Base-by-base conservation (phyloP, 805 yeast species). In the Suhomyces kilbournensis region DNA sequence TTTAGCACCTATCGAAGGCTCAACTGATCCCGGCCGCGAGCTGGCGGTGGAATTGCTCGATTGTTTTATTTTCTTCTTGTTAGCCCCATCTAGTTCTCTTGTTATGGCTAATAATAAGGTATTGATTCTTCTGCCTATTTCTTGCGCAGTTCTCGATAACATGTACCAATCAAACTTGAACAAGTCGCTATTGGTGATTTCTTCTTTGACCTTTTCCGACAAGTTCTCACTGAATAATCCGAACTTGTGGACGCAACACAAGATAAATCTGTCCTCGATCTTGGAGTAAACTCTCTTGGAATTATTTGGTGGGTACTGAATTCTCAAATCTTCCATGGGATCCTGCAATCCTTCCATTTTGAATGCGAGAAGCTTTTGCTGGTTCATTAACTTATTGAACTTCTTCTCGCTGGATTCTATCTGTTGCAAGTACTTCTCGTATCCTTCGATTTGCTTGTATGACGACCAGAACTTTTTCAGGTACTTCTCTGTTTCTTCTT, bases 261-360 rank as follows among this genome's bases (percentile, higher is more conserved):
- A 63, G 23, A 88, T 70, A 59, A 84, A 88, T 49, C 89, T 75
- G 62, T 88, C 96, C 62, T 88, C 96, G 0, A 78, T 66, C 30
- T 81, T 80, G 7, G 88, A 82, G 60, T 86, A 88, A 7, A 86
- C 77, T 58, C 91, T 72, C 61, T 88, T 86, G 10, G 94, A 86
- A 64, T 86, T 88, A 63, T 87, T 88, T n/a, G 92, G 92, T 0
- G 94, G 93, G 54, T 86, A 88, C 50, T 81, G 86, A 22, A 88
- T 83, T 3, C 69, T 69, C 66, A 88, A 69, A 43, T 85, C 84
- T 44, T 83, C 83, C 20, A 86, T 64, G 0, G 92, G 91, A 52
- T 78, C 81, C n/a, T 74, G 72, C 42, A 77, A 72, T 50, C 75
- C 79, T 45, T 75, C 75, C 57, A 87, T 69, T 58, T 86, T 86